Evolutionary conservation across 495 filamentous ascomycete genomes (phyloP).

Genomic region (Wilcoxina mikolae): DNA sequence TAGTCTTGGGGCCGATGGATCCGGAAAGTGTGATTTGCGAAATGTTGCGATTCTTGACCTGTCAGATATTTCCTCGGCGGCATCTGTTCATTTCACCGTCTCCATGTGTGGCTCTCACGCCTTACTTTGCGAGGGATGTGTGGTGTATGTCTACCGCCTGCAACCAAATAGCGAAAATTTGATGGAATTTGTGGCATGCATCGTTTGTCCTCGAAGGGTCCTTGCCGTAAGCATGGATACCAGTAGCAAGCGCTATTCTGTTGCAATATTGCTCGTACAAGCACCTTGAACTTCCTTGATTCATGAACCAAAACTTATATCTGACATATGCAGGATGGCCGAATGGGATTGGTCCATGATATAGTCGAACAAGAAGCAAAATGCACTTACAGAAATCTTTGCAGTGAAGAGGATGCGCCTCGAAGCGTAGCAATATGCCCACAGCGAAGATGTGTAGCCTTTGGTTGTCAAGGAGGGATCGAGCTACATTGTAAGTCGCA

Average conservation of each 20-base stretch:
- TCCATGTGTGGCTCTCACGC: slow-evolving; percentile 44
- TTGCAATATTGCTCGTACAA: slow-evolving; percentile 45
- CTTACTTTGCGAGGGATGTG: slow-evolving; percentile 41
- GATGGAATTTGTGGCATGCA: slow-evolving; percentile 17
- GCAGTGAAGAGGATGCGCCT: slow-evolving; percentile 50
- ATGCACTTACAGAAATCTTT: slow-evolving; percentile 42
- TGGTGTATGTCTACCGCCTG: slow-evolving; percentile 49
- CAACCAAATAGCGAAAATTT: slow-evolving; percentile 20
- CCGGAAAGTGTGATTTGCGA: slow-evolving; percentile 32
- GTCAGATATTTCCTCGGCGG: slow-evolving; percentile 16
- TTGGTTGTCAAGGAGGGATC: slow-evolving; percentile 52
- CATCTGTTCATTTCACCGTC: slow-evolving; percentile 17
- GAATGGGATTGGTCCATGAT: slow-evolving; percentile 51
- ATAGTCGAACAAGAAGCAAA: slow-evolving; percentile 29
- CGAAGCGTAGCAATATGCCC: slow-evolving; percentile 56
- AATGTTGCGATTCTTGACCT: slow-evolving; percentile 28
- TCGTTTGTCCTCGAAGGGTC: slow-evolving; percentile 46
- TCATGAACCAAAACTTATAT: background rate
- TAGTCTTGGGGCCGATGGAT: slow-evolving; percentile 38
- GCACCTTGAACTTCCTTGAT: no score
- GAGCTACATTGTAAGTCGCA: slow-evolving; percentile 50
- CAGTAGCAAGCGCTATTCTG: slow-evolving; percentile 38
- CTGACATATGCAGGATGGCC: slow-evolving; percentile 32
- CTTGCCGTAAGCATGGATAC: slow-evolving; percentile 53
- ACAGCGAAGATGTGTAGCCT: slow-evolving; percentile 51